phyloP scores from a whole-genome alignment of 495 filamentous ascomycete species.

The Amniculicola lignicola region DNA sequence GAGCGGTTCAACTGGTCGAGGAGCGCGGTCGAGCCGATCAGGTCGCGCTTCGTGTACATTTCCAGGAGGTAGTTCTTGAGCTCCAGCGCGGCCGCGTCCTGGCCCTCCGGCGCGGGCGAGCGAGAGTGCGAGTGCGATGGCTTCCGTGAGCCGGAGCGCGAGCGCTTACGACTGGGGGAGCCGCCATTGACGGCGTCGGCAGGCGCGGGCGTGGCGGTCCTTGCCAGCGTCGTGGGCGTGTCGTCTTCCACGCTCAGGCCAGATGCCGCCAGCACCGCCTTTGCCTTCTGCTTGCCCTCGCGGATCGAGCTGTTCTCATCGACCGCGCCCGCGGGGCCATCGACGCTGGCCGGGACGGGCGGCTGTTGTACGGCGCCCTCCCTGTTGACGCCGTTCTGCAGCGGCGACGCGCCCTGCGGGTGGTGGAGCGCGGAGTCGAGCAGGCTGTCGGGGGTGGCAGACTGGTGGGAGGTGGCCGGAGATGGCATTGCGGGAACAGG shows the following conservation, averaged over 20 bases:
- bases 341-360: constrained; percentile 3
- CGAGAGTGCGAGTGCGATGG: constrained; percentile 36
- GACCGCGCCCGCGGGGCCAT: constrained; percentile 11
- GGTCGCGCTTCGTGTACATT: constrained; percentile 74
- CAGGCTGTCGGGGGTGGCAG: constrained; percentile 7
- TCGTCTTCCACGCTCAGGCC: constrained; percentile 37
- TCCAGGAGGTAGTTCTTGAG: constrained; percentile 57
- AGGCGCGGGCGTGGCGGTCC: constrained; percentile 14
- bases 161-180: constrained; percentile 54
- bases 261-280: constrained; percentile 54
- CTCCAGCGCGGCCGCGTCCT: constrained; percentile 36
- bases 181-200: constrained; percentile 42
- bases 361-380: constrained; percentile 28
- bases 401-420: constrained; percentile 14
- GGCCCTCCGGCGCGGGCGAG: constrained; percentile 41
- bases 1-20: constrained; percentile 43
- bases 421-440: constrained; percentile 6
- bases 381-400: constrained; percentile 21
- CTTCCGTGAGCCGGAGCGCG: constrained; percentile 55
- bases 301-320: constrained; percentile 43
- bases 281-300: constrained; percentile 59
- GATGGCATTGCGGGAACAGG: constrained; percentile 21
- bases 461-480: constrained; percentile 15
- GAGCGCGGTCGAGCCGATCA: constrained; percentile 62
- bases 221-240: neutral